These are phyloP conservation scores for Physcomitrium patens DNA, from an alignment of 225 moss, liverwort and hornwort genomes.

Conservation along the genomic window DNA sequence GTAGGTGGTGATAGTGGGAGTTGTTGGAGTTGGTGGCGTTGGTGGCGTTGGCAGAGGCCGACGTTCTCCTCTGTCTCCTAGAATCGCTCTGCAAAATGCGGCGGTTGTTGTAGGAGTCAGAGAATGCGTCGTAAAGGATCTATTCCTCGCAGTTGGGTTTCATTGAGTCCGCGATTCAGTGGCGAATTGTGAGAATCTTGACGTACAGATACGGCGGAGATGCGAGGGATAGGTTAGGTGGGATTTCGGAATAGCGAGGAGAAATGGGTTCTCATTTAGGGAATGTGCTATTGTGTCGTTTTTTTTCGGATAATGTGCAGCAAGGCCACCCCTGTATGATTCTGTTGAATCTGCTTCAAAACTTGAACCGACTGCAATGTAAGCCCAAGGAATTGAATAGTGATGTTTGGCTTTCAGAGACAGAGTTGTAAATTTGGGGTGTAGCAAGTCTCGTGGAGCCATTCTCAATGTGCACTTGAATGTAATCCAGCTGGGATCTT, in stretches of 20 bases:
- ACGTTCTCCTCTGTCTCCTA: neutral
- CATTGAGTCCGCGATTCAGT: neutral
- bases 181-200: neutral
- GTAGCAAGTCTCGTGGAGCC: neutral
- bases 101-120: neutral
- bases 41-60: conserved; percentile 1
- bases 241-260: neutral
- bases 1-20: neutral
- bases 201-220: neutral
- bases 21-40: conserved; percentile 15
- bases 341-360: neutral
- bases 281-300: neutral
- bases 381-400: neutral
- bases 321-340: neutral
- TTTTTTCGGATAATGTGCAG: neutral
- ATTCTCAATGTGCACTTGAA: neutral
- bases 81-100: neutral
- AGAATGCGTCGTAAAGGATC: neutral
- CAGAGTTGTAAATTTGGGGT: neutral
- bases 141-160: conserved; percentile 9
- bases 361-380: neutral
- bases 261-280: neutral
- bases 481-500: conserved; percentile 1
- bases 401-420: neutral
- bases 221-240: neutral